Conservation (phyloP, 2,329 filamentous ascomycete species). For the Cercospora brassicicola region DNA sequence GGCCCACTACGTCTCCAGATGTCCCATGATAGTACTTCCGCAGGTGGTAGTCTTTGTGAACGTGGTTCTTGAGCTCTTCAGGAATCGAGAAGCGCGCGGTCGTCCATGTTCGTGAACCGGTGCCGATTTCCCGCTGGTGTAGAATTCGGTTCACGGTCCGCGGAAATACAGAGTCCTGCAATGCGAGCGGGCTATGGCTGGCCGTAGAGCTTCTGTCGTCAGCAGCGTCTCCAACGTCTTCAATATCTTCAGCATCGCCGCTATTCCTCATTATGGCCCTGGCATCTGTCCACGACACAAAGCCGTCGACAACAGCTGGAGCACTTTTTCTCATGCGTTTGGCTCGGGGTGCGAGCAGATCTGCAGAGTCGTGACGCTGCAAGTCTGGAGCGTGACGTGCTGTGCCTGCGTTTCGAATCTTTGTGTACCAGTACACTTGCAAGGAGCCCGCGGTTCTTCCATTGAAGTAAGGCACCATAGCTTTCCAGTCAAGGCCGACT, state of each 20-base stretch:
- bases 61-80: conserved; percentile 37
- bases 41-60: conserved; percentile 45
- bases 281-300: conserved; percentile 30
- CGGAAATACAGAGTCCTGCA: conserved; percentile 25
- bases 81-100: conserved; percentile 13
- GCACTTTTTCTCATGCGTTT: conserved; percentile 15
- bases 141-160: conserved; percentile 27
- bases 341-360: conserved; percentile 1
- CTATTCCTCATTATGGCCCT: conserved; percentile 10
- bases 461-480: conserved; percentile 41
- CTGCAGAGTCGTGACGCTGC: conserved; percentile 4
- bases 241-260: not conserved
- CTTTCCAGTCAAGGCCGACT: conserved; percentile 39
- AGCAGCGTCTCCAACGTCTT: not conserved
- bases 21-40: conserved; percentile 56
- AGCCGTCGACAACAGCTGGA: conserved; percentile 22
- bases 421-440: conserved; percentile 32
- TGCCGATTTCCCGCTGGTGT: conserved; percentile 34
- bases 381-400: not conserved
- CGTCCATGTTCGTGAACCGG: conserved; percentile 24
- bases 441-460: conserved; percentile 35
- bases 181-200: not conserved
- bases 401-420: conserved; percentile 5
- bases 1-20: conserved; percentile 57
- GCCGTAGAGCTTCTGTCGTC: not conserved